Percentiles rank a stretch among this genome's conserved stretches.
These are phyloP conservation scores for Metahyphopichia silvanorum DNA, from an alignment of 805 yeast species.

Conservation along the genomic window DNA sequence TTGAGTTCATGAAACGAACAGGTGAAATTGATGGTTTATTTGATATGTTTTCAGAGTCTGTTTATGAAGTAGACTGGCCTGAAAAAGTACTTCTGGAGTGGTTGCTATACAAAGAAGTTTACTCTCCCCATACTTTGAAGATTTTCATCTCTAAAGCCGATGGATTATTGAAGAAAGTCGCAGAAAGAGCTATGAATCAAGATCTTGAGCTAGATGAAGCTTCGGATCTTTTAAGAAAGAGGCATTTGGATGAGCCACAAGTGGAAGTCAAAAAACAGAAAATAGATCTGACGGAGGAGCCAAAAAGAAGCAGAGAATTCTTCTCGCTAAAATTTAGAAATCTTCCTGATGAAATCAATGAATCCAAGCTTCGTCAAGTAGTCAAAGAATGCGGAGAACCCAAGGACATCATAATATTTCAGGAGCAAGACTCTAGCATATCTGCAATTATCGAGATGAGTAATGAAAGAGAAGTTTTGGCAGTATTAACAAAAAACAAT, in stretches of 20 bases:
- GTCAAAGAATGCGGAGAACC: slow-evolving; percentile 64
- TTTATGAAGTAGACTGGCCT: slow-evolving; percentile 44
- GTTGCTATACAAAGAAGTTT: slow-evolving; percentile 29
- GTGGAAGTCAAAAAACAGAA: slow-evolving; percentile 3
- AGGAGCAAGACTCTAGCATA: slow-evolving; percentile 9
- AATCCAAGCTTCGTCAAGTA: slow-evolving; percentile 35
- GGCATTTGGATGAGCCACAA: slow-evolving; percentile 2
- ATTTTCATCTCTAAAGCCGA: no score
- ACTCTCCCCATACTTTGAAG: no score
- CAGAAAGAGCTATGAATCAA: slow-evolving; percentile 6
- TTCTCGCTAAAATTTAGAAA: slow-evolving; percentile 52
- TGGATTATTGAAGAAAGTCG: slow-evolving; percentile 1
- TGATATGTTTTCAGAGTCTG: slow-evolving; percentile 23
- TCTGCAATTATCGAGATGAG: slow-evolving; percentile 61
- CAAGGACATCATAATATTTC: slow-evolving; percentile 25
- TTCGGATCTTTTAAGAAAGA: no score
- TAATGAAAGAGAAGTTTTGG: slow-evolving; percentile 42
- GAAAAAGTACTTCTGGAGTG: slow-evolving; percentile 47
- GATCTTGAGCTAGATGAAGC: slow-evolving; percentile 1
- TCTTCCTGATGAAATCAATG: slow-evolving; percentile 39
- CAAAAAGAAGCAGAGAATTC: slow-evolving; percentile 55
- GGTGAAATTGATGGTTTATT: slow-evolving; percentile 27
- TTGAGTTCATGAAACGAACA: slow-evolving; percentile 35
- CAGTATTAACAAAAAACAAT: slow-evolving; percentile 59
- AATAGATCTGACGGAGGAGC: slow-evolving; percentile 2